phyloP scores from a whole-genome alignment of 2,329 filamentous ascomycete species.

The Aureobasidium musti region DNA sequence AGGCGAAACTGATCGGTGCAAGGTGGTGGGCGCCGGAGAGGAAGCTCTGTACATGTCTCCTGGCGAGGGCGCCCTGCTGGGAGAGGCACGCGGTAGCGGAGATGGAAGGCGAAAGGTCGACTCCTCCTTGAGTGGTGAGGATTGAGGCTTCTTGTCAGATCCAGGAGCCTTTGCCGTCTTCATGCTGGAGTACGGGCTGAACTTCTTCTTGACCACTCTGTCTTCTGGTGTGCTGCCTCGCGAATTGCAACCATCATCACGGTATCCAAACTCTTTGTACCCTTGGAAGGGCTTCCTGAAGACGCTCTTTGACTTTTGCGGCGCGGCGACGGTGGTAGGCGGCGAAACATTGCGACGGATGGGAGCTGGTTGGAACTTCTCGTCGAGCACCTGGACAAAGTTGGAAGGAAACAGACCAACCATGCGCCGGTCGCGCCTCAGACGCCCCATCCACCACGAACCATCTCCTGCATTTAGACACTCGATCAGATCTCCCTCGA shows the following conservation, averaged over 20 bases:
- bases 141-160: slow-evolving; percentile 35
- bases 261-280: slow-evolving; percentile 49
- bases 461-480: slow-evolving; percentile 97
- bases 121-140: slow-evolving; percentile 34
- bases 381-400: slow-evolving; percentile 87
- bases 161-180: slow-evolving; percentile 48
- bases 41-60: slow-evolving; percentile 34
- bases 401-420: slow-evolving; percentile 96
- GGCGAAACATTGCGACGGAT: slow-evolving; percentile 59
- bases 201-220: slow-evolving; percentile 43
- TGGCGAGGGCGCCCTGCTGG: slow-evolving; percentile 35
- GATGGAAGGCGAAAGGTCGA: slow-evolving; percentile 39
- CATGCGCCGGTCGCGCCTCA: slow-evolving; percentile 85
- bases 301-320: slow-evolving; percentile 56
- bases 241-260: slow-evolving; percentile 33
- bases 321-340: slow-evolving; percentile 54
- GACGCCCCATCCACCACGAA: slow-evolving; percentile 95
- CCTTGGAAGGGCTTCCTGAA: slow-evolving; percentile 67
- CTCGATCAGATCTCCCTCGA: slow-evolving; percentile 97
- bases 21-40: slow-evolving; percentile 32
- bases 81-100: slow-evolving; percentile 37
- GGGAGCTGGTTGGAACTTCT: slow-evolving; percentile 73
- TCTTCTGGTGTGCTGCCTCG: slow-evolving; percentile 35
- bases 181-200: slow-evolving; percentile 55
- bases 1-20: slow-evolving; percentile 44